phyloP scores from a whole-genome alignment of 2,329 filamentous ascomycete genomes.

The Microsporum ferrugineum region DNA sequence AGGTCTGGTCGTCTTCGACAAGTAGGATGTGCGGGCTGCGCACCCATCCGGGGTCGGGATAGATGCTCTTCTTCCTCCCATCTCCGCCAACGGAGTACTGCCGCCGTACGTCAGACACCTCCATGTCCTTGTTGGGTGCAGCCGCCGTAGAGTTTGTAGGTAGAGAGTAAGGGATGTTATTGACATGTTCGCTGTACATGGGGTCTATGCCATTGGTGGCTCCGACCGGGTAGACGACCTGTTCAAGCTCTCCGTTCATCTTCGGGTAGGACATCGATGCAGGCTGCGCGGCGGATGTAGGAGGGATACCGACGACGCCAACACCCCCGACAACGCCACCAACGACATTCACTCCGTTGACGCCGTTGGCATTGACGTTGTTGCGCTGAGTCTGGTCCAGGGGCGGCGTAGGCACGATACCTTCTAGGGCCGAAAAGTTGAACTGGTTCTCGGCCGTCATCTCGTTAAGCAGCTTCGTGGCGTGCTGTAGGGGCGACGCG shows the following conservation, averaged over 20 bases:
- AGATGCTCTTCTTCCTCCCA: conserved; percentile 49
- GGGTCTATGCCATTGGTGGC: conserved; percentile 87
- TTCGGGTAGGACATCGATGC: conserved; percentile 41
- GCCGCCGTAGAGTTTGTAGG: conserved; percentile 37
- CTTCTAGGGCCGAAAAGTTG: conserved; percentile 52
- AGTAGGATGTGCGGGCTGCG: conserved; percentile 68
- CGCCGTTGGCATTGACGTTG: conserved; percentile 23
- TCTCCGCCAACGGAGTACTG: conserved; percentile 32
- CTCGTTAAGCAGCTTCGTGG: conserved; percentile 53
- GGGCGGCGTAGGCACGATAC: conserved; percentile 49
- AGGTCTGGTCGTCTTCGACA: conserved; percentile 69
- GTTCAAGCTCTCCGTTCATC: conserved; percentile 48
- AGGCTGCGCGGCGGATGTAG: conserved; percentile 37
- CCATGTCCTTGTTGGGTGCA: conserved; percentile 41
- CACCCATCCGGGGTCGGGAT: conserved; percentile 54
- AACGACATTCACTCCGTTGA: background rate
- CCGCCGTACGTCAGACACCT: conserved; percentile 35
- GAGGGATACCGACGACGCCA: conserved; percentile 19
- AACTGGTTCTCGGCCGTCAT: conserved; percentile 55
- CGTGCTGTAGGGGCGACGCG: conserved; percentile 56
- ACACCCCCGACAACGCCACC: background rate
- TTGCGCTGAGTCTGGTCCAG: conserved; percentile 39
- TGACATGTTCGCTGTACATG: conserved; percentile 85
- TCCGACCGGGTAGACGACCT: conserved; percentile 80
- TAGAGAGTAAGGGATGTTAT: conserved; percentile 81